Percentiles rank a stretch among this genome's conserved stretches.
phyloP scores from a whole-genome alignment of 148 eudicot genomes.

The Diospyros lotus region DNA sequence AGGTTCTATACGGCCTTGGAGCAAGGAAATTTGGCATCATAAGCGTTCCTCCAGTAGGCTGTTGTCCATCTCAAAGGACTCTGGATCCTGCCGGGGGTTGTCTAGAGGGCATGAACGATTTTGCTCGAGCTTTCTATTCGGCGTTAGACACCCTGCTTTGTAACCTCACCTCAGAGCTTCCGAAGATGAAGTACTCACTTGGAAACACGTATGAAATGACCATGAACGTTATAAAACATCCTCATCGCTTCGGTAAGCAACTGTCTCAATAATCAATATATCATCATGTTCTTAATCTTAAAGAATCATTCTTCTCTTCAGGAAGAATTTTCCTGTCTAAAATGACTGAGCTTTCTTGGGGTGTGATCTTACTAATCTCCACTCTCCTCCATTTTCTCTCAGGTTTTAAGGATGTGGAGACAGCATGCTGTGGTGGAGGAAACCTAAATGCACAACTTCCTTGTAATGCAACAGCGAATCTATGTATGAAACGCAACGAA shows the following conservation, averaged over 20 bases:
- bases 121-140: constrained; percentile 24
- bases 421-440: constrained; percentile 33
- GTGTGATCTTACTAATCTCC: too few relatives aligned
- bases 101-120: constrained; percentile 23
- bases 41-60: constrained; percentile 35
- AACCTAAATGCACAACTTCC: constrained; percentile 15
- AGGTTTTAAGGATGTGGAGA: constrained; percentile 22
- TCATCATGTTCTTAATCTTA: too few relatives aligned
- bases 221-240: constrained; percentile 26
- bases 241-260: constrained; percentile 24
- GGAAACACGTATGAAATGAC: constrained; percentile 35
- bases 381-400: background rate
- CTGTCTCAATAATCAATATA: background rate
- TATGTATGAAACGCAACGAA: constrained; percentile 21
- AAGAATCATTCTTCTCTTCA: too few relatives aligned
- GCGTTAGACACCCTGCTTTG: constrained; percentile 18
- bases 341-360: too few relatives aligned
- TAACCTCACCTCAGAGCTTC: constrained; percentile 26
- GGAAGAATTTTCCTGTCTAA: too few relatives aligned
- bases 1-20: constrained; percentile 35
- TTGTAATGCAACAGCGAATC: constrained; percentile 23
- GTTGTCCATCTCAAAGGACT: constrained; percentile 32
- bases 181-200: constrained; percentile 32
- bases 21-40: constrained; percentile 45
- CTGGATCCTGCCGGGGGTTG: constrained; percentile 26